Evolutionary conservation across 2,329 filamentous ascomycete genomes (phyloP).

Genomic region (Pleoardoris graminearum): DNA sequence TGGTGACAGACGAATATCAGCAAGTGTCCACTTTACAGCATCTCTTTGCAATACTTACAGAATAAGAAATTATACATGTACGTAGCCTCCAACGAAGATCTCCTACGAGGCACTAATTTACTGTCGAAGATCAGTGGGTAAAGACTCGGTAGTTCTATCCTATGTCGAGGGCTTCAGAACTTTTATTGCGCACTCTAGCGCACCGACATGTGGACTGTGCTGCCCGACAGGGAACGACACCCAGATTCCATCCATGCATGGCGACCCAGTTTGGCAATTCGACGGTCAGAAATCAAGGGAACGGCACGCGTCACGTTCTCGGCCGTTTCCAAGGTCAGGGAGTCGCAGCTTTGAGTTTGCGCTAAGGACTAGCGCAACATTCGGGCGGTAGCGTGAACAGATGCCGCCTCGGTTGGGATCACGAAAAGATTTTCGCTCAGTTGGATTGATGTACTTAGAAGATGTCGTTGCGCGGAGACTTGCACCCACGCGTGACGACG

Average conservation of each 20-base stretch:
- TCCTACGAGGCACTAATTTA: not conserved
- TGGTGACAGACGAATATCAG: not conserved
- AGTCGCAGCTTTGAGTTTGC: no score
- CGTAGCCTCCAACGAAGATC: not conserved
- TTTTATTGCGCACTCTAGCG: not conserved
- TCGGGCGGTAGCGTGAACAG: no score
- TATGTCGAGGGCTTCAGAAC: not conserved
- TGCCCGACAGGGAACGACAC: not conserved
- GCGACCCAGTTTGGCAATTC: not conserved
- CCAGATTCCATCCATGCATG: not conserved
- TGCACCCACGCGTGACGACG: not conserved
- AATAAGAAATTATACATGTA: not conserved
- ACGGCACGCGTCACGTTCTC: no score
- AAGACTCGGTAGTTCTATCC: not conserved
- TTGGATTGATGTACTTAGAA: no score
- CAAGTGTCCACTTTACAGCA: no score
- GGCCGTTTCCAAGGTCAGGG: no score
- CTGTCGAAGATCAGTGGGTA: not conserved
- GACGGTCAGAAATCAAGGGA: no score
- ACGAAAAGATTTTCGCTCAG: no score
- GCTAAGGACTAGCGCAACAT: no score
- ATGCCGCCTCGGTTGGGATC: not conserved
- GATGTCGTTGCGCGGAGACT: no score
- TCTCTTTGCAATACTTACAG: not conserved
- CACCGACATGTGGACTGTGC: not conserved